Percentiles rank a stretch among this genome's conserved stretches.
These are phyloP conservation scores for Leccinum holopus DNA, from an alignment of 1,284 basidiomycete genomes.

Conservation along the genomic window DNA sequence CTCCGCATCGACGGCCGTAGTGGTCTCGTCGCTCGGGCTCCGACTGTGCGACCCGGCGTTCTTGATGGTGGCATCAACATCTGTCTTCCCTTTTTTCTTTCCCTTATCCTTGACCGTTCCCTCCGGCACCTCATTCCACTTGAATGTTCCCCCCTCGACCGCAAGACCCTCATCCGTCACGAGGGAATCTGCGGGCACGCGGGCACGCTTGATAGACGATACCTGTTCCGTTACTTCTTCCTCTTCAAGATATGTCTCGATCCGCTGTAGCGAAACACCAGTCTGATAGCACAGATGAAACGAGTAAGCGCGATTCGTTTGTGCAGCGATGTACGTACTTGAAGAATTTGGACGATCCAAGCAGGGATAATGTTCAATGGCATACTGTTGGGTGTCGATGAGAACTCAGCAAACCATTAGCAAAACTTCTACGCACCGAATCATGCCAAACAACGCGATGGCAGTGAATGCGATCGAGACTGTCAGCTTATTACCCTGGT, in stretches of 20 bases:
- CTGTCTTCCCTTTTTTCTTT: constrained; percentile 15
- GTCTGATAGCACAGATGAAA: constrained; percentile 41
- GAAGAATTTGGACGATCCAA: constrained; percentile 51
- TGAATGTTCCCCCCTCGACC: constrained; percentile 56
- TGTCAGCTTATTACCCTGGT: constrained; percentile 63
- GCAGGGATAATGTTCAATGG: constrained; percentile 72
- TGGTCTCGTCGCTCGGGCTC: constrained; percentile 11
- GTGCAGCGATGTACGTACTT: constrained; percentile 16
- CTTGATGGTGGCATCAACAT: not conserved
- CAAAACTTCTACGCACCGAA: constrained; percentile 42
- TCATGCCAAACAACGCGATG: constrained; percentile 71
- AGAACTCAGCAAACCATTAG: not conserved
- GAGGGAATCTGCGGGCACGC: constrained; percentile 18
- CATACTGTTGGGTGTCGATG: constrained; percentile 33
- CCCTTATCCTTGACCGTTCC: constrained; percentile 7
- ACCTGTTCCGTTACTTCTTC: constrained; percentile 78
- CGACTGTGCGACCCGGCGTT: constrained; percentile 2
- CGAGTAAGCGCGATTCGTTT: not conserved
- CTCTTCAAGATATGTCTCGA: constrained; percentile 78
- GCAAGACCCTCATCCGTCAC: constrained; percentile 44
- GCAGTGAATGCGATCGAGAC: constrained; percentile 74
- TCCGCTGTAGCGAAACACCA: constrained; percentile 75
- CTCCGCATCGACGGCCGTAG: constrained; percentile 12
- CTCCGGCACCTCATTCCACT: constrained; percentile 53
- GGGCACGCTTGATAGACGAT: constrained; percentile 54